These are phyloP conservation scores for Claviceps sp. DNA, from an alignment of 2,329 filamentous ascomycete genomes.

Conservation along the genomic window DNA sequence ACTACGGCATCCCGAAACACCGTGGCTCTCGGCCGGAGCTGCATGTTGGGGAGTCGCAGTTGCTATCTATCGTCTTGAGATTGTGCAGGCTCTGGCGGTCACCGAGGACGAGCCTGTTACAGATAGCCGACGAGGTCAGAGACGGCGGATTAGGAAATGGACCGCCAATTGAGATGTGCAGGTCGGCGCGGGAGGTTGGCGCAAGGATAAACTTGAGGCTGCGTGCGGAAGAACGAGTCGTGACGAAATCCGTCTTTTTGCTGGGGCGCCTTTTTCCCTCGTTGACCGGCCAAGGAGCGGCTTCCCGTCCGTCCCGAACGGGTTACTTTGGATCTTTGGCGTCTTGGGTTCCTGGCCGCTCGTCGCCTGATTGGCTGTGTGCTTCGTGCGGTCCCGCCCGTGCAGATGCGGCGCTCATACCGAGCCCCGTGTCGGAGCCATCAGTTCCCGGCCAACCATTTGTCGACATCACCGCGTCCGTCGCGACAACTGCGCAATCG, in stretches of 20 bases:
- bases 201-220: not conserved
- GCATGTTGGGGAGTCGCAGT: slow-evolving; percentile 25
- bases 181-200: not conserved
- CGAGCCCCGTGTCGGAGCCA: too few species aligned
- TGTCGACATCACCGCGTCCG: too few species aligned
- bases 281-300: not conserved
- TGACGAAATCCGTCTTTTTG: not conserved
- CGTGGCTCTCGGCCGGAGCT: slow-evolving; percentile 39
- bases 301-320: not conserved
- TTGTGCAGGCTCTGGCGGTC: too few species aligned
- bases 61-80: too few species aligned
- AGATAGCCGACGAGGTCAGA: too few species aligned
- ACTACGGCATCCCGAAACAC: slow-evolving; percentile 29
- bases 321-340: not conserved
- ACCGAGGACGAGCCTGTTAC: too few species aligned
- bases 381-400: not conserved
- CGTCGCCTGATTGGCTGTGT: not conserved
- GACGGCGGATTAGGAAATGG: not conserved
- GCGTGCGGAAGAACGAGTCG: not conserved
- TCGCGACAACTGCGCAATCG: too few species aligned
- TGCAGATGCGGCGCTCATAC: not conserved
- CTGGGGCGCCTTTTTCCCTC: not conserved
- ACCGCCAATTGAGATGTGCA: not conserved
- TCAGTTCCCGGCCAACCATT: too few species aligned
- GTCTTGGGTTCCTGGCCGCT: not conserved